phyloP scores from a whole-genome alignment of 2,329 filamentous ascomycete genomes.

The Coniella vitis region DNA sequence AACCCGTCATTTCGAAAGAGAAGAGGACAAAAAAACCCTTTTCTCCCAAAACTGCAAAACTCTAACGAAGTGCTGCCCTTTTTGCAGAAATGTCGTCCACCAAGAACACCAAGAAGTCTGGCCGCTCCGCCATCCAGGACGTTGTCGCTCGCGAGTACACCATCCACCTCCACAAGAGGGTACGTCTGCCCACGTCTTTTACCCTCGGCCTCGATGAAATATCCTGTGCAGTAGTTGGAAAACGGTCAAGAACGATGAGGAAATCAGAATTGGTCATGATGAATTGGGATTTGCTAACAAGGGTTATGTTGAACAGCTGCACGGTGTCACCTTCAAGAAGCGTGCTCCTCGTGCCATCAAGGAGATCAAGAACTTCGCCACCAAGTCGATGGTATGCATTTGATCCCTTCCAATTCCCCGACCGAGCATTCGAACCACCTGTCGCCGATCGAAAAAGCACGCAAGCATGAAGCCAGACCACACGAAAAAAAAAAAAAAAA shows the following conservation, averaged over 20 bases:
- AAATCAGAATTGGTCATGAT: constrained; percentile 26
- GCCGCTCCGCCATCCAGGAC: constrained; percentile 94
- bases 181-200: constrained; percentile 51
- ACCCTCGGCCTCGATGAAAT: no score
- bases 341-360: constrained; percentile 96
- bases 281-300: constrained; percentile 27
- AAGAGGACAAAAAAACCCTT: not conserved
- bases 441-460: not conserved
- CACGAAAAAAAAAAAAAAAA: no score
- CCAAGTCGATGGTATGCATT: constrained; percentile 85
- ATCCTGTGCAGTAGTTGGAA: not conserved
- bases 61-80: constrained; percentile 24
- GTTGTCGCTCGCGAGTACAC: constrained; percentile 99
- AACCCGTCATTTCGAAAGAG: no score
- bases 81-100: constrained; percentile 57
- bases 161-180: constrained; percentile 99
- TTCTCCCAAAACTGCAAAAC: not conserved
- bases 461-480: not conserved
- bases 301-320: constrained; percentile 55
- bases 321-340: constrained; percentile 99
- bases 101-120: constrained; percentile 63
- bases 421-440: not conserved
- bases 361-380: constrained; percentile 96
- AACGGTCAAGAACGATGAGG: not conserved
- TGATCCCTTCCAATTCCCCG: constrained; percentile 11